Evolutionary conservation across 495 filamentous ascomycete species (phyloP), one percentile per base, ranked within the genome.

Genomic region (Oidiodendron maius): DNA sequence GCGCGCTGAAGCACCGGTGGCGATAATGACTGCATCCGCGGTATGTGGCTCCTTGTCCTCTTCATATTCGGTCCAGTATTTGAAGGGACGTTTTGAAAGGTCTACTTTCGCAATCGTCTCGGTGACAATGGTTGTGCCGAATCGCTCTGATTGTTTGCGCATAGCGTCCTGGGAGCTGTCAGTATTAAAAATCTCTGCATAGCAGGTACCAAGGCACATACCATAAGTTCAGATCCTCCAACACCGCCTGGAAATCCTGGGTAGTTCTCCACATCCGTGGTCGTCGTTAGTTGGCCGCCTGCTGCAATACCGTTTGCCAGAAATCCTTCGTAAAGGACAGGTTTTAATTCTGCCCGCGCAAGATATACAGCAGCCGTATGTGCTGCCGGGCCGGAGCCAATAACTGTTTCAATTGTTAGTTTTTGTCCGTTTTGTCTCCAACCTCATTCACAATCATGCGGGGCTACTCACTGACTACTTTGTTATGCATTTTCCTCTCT

Each of bases 301-400:
- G 93, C 85, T 4, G 93, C 93, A 64, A 94, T 93, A 58, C 93
- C 93, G 59, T 96, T 94, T 55, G 93, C 93, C 51, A 98, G 83
- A 75, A 97, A 95, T 51, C 93, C 93, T 72, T 98, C 93, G 61
- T 97, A 98, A 47, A 98, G 72, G 50, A 96, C 86, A 30, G 93
- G 85, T 63, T 86, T 84, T 55, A 98, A 71, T 65, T 98, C 90
- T 54, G 93, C 93, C 62, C 93, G 86, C 22, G 90, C 84, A 51
- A 96, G 84, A 66, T 98, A 98, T 63, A 98, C 80, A 56, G 91
- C 93, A 48, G 93, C 93, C 34, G 93, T 97, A 74, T 98, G 93
- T 63, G 89, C 93, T 55, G 89, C 93, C 45, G 93, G 93, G 73
- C 93, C 93, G 46, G 93, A 97, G 72, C 91, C 89, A 69, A 89